Evolutionary conservation across 768 basidiomycete genomes (phyloP).

Genomic region (Russula ochroleuca): DNA sequence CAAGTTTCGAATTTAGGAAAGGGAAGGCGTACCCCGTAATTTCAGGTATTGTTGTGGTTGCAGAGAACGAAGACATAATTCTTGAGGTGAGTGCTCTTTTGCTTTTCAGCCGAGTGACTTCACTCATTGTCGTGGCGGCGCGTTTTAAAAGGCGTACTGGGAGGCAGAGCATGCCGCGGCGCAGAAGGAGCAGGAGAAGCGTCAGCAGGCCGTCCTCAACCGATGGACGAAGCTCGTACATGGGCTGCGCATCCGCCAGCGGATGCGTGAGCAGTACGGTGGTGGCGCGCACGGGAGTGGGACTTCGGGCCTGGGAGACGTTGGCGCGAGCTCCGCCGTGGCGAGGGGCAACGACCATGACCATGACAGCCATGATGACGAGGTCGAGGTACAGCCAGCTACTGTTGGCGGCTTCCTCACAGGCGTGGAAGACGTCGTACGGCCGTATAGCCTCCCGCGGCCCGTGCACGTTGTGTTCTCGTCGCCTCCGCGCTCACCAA

Average conservation of each 20-base stretch:
- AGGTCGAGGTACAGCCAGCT: neutral
- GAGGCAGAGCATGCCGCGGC: constrained; percentile 74
- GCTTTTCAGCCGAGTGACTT: neutral
- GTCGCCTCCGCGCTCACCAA: constrained; percentile 22
- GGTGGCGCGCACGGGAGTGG: neutral
- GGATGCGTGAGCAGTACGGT: constrained; percentile 76
- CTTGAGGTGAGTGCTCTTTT: constrained; percentile 57
- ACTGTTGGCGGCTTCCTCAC: constrained; percentile 49
- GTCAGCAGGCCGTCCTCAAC: constrained; percentile 75
- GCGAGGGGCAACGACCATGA: neutral
- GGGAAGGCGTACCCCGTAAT: constrained; percentile 81
- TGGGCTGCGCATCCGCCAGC: constrained; percentile 79
- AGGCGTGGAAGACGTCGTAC: constrained; percentile 67
- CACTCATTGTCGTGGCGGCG: neutral
- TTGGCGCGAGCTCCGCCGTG: neutral
- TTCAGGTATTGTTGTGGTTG: constrained; percentile 81
- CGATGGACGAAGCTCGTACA: constrained; percentile 86
- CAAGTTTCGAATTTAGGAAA: constrained; percentile 95
- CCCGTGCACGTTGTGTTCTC: constrained; percentile 37
- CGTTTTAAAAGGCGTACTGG: constrained; percentile 65
- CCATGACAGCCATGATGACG: neutral
- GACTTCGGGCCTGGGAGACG: neutral
- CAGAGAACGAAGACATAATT: constrained; percentile 67
- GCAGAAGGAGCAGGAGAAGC: constrained; percentile 70
- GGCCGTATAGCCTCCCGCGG: constrained; percentile 67